phyloP scores from a whole-genome alignment of 495 filamentous ascomycete genomes.

The Penicillium maclennaniae region DNA sequence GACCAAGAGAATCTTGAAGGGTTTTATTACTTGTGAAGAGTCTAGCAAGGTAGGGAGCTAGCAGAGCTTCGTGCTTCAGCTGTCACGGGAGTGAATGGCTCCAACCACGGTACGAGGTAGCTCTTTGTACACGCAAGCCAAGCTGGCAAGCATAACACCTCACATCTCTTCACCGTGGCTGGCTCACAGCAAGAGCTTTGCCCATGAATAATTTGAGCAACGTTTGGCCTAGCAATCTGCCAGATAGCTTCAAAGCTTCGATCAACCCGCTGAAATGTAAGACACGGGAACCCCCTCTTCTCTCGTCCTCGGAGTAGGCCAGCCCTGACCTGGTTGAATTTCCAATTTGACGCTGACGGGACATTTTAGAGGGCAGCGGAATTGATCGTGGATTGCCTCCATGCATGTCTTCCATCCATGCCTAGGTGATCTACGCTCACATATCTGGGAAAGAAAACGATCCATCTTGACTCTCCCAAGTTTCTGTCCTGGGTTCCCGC shows the following conservation, averaged over 20 bases:
- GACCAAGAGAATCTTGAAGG: no score
- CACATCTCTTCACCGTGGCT: not conserved
- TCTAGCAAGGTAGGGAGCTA: not conserved
- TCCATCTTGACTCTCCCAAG: no score
- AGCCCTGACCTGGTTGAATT: not conserved
- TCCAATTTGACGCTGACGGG: no score
- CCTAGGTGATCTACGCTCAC: no score
- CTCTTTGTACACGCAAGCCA: not conserved
- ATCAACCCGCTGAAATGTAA: not conserved
- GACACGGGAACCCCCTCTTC: not conserved
- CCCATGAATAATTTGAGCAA: not conserved
- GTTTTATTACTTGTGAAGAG: not conserved
- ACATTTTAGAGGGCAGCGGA: no score
- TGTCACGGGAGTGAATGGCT: conserved; percentile 2
- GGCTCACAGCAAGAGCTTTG: not conserved
- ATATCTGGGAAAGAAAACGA: no score
- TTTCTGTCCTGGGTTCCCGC: no score
- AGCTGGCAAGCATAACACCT: not conserved
- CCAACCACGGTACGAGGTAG: not conserved
- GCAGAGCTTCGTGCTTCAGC: not conserved
- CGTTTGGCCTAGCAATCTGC: not conserved
- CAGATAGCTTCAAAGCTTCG: not conserved
- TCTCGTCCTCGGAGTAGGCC: not conserved
- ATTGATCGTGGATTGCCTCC: no score
- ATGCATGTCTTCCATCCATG: no score